Conservation (phyloP, 2,329 filamentous ascomycete species). For the Fusarium sp. region DNA sequence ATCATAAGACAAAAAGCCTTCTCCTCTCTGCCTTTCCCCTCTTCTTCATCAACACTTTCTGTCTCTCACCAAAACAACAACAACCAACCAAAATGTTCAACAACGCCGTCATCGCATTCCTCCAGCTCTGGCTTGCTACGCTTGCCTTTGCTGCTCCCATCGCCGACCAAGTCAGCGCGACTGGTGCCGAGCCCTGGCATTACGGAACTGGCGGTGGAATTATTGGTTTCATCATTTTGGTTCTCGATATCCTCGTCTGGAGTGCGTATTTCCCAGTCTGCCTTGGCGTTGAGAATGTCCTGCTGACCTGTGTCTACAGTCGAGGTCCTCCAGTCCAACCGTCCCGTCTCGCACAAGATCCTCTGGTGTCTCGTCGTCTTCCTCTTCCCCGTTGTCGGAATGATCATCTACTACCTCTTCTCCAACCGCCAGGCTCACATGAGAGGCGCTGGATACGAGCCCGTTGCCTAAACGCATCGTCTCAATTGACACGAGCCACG, state of each 20-base stretch:
- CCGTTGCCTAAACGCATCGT: conserved; percentile 36
- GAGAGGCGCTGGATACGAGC: conserved; percentile 67
- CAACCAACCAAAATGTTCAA: conserved; percentile 27
- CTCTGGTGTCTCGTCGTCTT: conserved; percentile 74
- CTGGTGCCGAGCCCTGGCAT: conserved; percentile 63
- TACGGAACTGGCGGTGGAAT: conserved; percentile 73
- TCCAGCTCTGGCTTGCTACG: conserved; percentile 60
- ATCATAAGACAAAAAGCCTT: conserved; percentile 11
- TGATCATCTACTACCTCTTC: conserved; percentile 74
- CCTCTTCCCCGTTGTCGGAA: conserved; percentile 72
- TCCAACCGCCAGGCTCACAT: conserved; percentile 71
- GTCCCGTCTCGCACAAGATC: conserved; percentile 68
- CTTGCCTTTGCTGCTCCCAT: conserved; percentile 62
- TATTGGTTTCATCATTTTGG: conserved; percentile 70
- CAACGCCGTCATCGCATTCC: conserved; percentile 36
- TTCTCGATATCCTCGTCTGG: conserved; percentile 73
- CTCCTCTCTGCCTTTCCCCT: background rate
- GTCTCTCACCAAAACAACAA: background rate
- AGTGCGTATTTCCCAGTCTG: conserved; percentile 64
- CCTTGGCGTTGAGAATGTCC: too few relatives aligned
- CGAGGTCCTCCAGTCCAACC: conserved; percentile 74
- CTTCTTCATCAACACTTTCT: background rate
- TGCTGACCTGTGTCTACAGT: too few relatives aligned
- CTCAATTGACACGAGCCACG: background rate
- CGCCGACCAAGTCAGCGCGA: conserved; percentile 50